phyloP scores from a whole-genome alignment of 140 eudicot genomes.

The Senecio squalidus region DNA sequence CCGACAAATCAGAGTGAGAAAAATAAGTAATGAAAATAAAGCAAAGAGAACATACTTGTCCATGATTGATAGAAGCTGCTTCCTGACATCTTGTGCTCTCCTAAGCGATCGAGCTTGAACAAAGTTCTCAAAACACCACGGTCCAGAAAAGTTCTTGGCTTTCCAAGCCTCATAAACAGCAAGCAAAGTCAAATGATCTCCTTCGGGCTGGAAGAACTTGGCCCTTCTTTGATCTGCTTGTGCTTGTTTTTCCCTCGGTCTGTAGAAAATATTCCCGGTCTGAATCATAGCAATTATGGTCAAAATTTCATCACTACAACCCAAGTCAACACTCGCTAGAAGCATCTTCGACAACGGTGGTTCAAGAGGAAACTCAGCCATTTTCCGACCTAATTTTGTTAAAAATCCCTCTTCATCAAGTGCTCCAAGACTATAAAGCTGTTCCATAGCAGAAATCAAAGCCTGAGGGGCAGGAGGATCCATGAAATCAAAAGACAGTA shows the following conservation, averaged over 20 bases:
- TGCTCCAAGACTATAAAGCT: slow-evolving; percentile 82
- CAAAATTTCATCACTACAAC: slow-evolving; percentile 86
- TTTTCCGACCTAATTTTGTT: slow-evolving; percentile 75
- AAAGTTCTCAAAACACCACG: no score
- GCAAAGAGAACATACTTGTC: slow-evolving; percentile 57
- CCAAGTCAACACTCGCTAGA: slow-evolving; percentile 88
- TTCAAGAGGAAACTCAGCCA: slow-evolving; percentile 87
- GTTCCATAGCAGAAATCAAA: slow-evolving; percentile 89
- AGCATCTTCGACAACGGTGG: slow-evolving; percentile 90
- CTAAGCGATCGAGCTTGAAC: slow-evolving; percentile 71
- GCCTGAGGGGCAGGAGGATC: slow-evolving; percentile 93
- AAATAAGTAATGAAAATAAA: slow-evolving; percentile 1
- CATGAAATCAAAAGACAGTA: slow-evolving; percentile 77
- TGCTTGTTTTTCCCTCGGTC: slow-evolving; percentile 92
- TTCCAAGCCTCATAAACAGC: slow-evolving; percentile 97
- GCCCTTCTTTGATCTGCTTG: slow-evolving; percentile 87
- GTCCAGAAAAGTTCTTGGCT: slow-evolving; percentile 75
- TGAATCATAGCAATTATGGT: slow-evolving; percentile 87
- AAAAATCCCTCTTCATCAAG: slow-evolving; percentile 86
- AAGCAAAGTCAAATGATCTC: slow-evolving; percentile 78
- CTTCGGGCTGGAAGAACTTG: slow-evolving; percentile 81
- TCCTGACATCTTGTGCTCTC: slow-evolving; percentile 92
- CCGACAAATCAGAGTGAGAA: neutral
- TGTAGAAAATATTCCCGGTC: slow-evolving; percentile 69
- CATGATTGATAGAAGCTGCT: slow-evolving; percentile 76